Evolutionary conservation across 1,284 basidiomycete species (phyloP).

Genomic region (Cryptococcus sp.): DNA sequence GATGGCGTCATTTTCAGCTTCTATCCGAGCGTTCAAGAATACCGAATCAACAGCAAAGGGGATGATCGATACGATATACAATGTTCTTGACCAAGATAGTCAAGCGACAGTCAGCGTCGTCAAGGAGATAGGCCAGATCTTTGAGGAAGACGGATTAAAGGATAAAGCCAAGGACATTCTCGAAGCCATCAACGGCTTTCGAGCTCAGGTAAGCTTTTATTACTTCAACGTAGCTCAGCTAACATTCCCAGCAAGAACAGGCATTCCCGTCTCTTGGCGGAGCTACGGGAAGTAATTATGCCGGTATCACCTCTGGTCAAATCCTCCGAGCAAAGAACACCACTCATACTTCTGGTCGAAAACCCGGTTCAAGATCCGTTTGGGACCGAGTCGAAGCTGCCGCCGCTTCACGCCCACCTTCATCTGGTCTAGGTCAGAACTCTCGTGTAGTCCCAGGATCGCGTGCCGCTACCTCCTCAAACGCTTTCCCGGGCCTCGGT

Average conservation of each 20-base stretch:
- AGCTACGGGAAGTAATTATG: conserved; percentile 59
- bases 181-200: conserved; percentile 75
- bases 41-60: conserved; percentile 78
- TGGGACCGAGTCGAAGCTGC: conserved; percentile 86
- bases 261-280: conserved; percentile 71
- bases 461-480: conserved; percentile 4
- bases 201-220: conserved; percentile 62
- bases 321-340: conserved; percentile 77
- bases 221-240: not conserved
- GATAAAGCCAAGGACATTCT: conserved; percentile 69
- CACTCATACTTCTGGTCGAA: conserved; percentile 52
- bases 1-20: conserved; percentile 69
- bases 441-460: conserved; percentile 40
- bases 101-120: conserved; percentile 74
- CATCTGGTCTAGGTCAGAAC: conserved; percentile 39
- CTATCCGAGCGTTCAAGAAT: conserved; percentile 71
- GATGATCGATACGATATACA: conserved; percentile 81
- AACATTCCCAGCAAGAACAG: conserved; percentile 62
- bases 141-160: conserved; percentile 69
- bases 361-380: conserved; percentile 61
- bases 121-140: conserved; percentile 68
- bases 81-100: conserved; percentile 70
- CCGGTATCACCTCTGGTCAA: conserved; percentile 71
- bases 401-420: conserved; percentile 58
- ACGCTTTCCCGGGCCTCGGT: conserved; percentile 39